Evolutionary conservation across 768 basidiomycete genomes (phyloP).

Genomic region (Auricularia cornea): DNA sequence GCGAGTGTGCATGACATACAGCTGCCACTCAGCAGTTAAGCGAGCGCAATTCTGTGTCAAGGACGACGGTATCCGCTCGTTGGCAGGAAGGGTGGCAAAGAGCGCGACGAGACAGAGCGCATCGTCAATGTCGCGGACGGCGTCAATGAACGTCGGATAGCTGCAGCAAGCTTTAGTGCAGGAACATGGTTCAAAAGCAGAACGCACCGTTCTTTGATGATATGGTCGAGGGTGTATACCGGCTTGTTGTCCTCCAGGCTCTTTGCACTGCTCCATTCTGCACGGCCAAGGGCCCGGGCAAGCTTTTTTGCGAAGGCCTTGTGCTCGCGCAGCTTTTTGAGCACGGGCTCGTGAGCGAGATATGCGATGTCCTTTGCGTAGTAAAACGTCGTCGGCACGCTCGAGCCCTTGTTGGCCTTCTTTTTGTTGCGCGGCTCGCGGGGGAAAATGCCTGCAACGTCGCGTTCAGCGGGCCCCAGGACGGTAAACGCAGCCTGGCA

Average conservation of each 20-base stretch:
- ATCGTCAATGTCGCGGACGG: slow-evolving; percentile 93
- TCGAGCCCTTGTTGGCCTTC: slow-evolving; percentile 94
- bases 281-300: slow-evolving; percentile 81
- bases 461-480: slow-evolving; percentile 5
- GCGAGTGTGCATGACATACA: slow-evolving; percentile 85
- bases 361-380: slow-evolving; percentile 97
- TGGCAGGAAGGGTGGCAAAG: slow-evolving; percentile 87
- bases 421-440: slow-evolving; percentile 90
- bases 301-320: slow-evolving; percentile 98
- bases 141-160: slow-evolving; percentile 95
- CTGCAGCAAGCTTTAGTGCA: slow-evolving; percentile 32
- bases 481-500: neutral
- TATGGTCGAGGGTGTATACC: slow-evolving; percentile 85
- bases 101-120: slow-evolving; percentile 92
- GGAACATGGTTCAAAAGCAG: slow-evolving; percentile 2
- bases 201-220: slow-evolving; percentile 89
- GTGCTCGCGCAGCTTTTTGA: slow-evolving; percentile 90
- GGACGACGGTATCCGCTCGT: slow-evolving; percentile 67
- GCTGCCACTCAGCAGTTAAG: slow-evolving; percentile 91
- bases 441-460: slow-evolving; percentile 79
- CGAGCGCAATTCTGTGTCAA: slow-evolving; percentile 86
- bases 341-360: slow-evolving; percentile 90
- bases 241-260: slow-evolving; percentile 91
- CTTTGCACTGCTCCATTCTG: slow-evolving; percentile 93
- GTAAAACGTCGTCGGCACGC: slow-evolving; percentile 95